A percentile compares a stretch with the other conserved stretches of the same genome.
phyloP scores from a whole-genome alignment of 1,284 basidiomycete species.

The Vanrija sp. region DNA sequence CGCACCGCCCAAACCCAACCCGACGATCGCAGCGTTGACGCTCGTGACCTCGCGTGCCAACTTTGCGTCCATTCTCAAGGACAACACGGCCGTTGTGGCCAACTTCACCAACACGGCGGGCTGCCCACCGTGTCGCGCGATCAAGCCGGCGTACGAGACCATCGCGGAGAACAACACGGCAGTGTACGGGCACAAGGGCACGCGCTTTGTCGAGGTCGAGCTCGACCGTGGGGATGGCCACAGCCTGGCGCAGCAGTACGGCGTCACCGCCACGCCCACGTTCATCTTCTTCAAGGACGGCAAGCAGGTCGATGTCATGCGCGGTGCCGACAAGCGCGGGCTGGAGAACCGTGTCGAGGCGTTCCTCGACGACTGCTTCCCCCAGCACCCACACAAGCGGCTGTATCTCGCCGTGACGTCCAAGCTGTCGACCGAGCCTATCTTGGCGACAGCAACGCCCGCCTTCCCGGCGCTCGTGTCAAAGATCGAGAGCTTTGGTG shows the following conservation, averaged over 20 bases:
- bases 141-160: constrained; percentile 61
- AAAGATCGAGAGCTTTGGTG: constrained; percentile 65
- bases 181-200: constrained; percentile 34
- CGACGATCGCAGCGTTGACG: constrained; percentile 62
- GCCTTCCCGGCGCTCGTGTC: constrained; percentile 60
- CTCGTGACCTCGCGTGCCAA: constrained; percentile 59
- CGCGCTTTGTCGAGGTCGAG: constrained; percentile 74
- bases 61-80: constrained; percentile 54
- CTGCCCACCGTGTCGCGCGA: constrained; percentile 61
- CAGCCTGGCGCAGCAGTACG: constrained; percentile 61
- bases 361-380: constrained; percentile 53
- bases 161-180: constrained; percentile 30
- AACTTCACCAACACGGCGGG: constrained; percentile 63
- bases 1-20: constrained; percentile 24
- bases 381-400: constrained; percentile 63
- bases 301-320: constrained; percentile 70
- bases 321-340: constrained; percentile 56
- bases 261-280: constrained; percentile 74
- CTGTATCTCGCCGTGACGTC: constrained; percentile 62
- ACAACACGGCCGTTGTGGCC: constrained; percentile 58
- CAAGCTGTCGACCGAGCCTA: constrained; percentile 66
- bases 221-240: constrained; percentile 63
- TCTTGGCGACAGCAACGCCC: constrained; percentile 69
- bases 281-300: constrained; percentile 78
- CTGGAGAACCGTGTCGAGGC: constrained; percentile 35